Percentiles rank a stretch among this genome's conserved stretches.
These are phyloP conservation scores for Scenedesmus sp. DNA, from an alignment of 163 green algal species.

Conservation along the genomic window DNA sequence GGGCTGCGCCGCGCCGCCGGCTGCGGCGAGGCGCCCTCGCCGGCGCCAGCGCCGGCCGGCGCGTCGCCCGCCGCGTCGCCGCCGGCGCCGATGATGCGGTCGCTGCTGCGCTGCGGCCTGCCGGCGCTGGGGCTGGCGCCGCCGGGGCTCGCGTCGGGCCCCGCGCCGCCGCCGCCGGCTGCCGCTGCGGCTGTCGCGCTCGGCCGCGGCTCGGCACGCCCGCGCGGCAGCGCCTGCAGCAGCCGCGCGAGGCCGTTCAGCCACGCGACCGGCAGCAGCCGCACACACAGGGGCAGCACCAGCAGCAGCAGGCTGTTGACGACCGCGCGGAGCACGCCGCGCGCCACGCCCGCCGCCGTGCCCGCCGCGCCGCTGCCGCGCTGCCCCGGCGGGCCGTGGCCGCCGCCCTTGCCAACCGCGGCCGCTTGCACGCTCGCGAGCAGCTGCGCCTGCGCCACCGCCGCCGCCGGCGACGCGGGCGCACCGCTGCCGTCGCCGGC, in stretches of 20 bases:
- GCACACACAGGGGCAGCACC: conserved; percentile 34
- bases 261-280: conserved; percentile 32
- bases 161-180: too few relatives aligned
- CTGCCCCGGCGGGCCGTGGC: background rate
- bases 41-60: too few relatives aligned
- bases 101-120: background rate
- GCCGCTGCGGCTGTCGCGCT: too few relatives aligned
- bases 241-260: background rate
- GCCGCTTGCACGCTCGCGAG: conserved; percentile 24
- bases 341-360: background rate
- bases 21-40: too few relatives aligned
- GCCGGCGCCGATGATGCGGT: too few relatives aligned
- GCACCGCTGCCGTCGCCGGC: background rate
- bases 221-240: conserved; percentile 2
- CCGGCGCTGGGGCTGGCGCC: background rate
- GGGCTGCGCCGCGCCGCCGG: too few relatives aligned
- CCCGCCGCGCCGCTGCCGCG: background rate
- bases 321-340: background rate
- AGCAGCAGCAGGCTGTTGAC: conserved; percentile 36
- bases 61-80: too few relatives aligned
- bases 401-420: conserved; percentile 1
- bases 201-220: too few relatives aligned
- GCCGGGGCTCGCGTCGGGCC: too few relatives aligned
- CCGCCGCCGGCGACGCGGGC: background rate
- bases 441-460: conserved; percentile 26